These are phyloP conservation scores for Microdochium nivale DNA, from an alignment of 2,329 filamentous ascomycete species.

Conservation along the genomic window DNA sequence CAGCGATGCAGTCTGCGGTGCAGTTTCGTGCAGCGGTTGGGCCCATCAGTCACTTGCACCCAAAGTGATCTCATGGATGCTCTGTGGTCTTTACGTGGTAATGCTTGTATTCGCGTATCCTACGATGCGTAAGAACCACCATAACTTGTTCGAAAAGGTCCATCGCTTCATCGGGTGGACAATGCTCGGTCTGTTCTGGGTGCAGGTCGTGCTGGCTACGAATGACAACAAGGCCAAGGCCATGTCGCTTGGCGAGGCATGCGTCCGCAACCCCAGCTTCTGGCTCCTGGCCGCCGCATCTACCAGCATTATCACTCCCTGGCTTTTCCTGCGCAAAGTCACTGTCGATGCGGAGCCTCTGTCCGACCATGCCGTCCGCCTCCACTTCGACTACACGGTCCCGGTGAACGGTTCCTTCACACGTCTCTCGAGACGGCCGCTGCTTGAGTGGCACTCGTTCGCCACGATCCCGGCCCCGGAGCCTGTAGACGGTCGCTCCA, in stretches of 20 bases:
- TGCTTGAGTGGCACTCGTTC: slow-evolving; percentile 69
- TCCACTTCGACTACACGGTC: slow-evolving; percentile 59
- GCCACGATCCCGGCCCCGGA: slow-evolving; percentile 58
- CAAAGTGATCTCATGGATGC: slow-evolving; percentile 44
- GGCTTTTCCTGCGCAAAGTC: slow-evolving; percentile 62
- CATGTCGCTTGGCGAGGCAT: slow-evolving; percentile 23
- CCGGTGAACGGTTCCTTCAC: slow-evolving; percentile 48
- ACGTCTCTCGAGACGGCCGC: slow-evolving; percentile 52
- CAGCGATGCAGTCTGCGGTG: slow-evolving; percentile 2
- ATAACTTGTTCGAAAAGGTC: slow-evolving; percentile 61
- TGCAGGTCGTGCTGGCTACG: slow-evolving; percentile 47
- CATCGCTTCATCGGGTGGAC: slow-evolving; percentile 71
- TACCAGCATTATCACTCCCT: slow-evolving; percentile 59
- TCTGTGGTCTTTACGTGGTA: slow-evolving; percentile 44
- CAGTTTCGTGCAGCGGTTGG: slow-evolving; percentile 6
- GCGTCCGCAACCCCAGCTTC: slow-evolving; percentile 36
- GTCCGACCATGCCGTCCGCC: slow-evolving; percentile 62
- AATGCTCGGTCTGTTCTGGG: slow-evolving; percentile 57
- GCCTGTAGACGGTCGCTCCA: slow-evolving; percentile 20
- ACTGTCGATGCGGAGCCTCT: slow-evolving; percentile 57
- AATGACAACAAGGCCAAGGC: slow-evolving; percentile 24
- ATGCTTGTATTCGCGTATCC: slow-evolving; percentile 58
- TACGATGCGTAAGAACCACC: slow-evolving; percentile 47
- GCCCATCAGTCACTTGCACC: slow-evolving; percentile 27
- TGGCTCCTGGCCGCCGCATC: slow-evolving; percentile 63